A percentile compares a stretch with the other conserved stretches of the same genome.
Evolutionary conservation across 257 asterid species (phyloP).

Genomic region (Capsicum pubescens): DNA sequence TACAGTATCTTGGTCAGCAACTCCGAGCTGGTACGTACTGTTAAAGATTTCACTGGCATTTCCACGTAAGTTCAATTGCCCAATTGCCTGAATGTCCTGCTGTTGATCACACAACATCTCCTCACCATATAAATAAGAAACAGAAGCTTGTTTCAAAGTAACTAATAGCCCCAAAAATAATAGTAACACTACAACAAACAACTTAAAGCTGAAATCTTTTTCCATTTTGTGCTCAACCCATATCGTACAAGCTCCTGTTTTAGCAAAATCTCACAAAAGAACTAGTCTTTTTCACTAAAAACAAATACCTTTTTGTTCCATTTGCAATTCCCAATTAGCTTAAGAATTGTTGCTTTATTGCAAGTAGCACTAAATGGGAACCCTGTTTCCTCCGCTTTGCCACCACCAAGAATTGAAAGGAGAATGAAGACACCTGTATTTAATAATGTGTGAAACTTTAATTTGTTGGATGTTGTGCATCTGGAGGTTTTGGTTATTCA

Average conservation of each 20-base stretch:
- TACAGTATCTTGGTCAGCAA: slow-evolving; percentile 71
- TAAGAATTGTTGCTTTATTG: slow-evolving; percentile 34
- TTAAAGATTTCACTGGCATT: slow-evolving; percentile 59
- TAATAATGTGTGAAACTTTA: slow-evolving; percentile 40
- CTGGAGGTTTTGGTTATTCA: slow-evolving; percentile 47
- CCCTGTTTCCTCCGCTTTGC: neutral
- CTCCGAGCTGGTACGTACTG: slow-evolving; percentile 53
- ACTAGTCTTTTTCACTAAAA: slow-evolving; percentile 10
- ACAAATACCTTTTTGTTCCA: neutral
- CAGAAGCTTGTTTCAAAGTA: slow-evolving; percentile 68
- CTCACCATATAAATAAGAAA: slow-evolving; percentile 59
- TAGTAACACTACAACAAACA: slow-evolving; percentile 30
- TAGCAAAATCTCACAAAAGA: slow-evolving; percentile 15
- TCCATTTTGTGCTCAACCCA: slow-evolving; percentile 48
- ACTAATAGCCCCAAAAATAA: slow-evolving; percentile 57
- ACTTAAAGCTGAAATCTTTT: slow-evolving; percentile 46
- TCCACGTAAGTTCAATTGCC: slow-evolving; percentile 54
- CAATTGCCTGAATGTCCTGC: neutral
- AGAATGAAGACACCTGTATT: slow-evolving; percentile 23
- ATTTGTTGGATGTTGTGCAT: slow-evolving; percentile 62
- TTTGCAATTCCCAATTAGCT: slow-evolving; percentile 23
- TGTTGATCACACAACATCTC: slow-evolving; percentile 28
- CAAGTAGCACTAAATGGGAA: slow-evolving; percentile 38
- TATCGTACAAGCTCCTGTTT: slow-evolving; percentile 29
- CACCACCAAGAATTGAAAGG: slow-evolving; percentile 24